These are phyloP conservation scores for Suillus fuscotomentosus DNA, from an alignment of 768 basidiomycete species.

Conservation along the genomic window DNA sequence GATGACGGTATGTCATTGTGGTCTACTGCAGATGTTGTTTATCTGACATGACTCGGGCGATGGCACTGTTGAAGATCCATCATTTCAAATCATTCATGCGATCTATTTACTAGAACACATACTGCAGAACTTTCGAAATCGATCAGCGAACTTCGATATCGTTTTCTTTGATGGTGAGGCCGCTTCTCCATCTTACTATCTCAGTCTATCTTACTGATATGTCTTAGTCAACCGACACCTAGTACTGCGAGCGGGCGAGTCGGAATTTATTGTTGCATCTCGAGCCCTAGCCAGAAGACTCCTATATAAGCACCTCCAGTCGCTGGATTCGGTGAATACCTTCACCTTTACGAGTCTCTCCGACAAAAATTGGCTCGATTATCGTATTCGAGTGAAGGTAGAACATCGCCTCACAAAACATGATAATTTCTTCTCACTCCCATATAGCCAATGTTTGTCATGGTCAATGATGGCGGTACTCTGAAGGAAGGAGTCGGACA, in stretches of 20 bases:
- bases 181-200: not conserved
- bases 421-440: not conserved
- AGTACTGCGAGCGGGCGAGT: constrained; percentile 37
- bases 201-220: not conserved
- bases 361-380: constrained; percentile 51
- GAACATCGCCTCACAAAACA: not conserved
- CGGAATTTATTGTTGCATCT: constrained; percentile 40
- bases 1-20: constrained; percentile 35
- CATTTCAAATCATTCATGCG: constrained; percentile 67
- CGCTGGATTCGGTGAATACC: constrained; percentile 39
- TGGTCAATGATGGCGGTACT: constrained; percentile 54
- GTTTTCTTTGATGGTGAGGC: constrained; percentile 58
- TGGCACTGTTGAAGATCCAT: constrained; percentile 36
- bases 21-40: not conserved
- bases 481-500: constrained; percentile 8
- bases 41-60: not conserved
- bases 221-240: constrained; percentile 43
- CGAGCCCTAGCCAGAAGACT: constrained; percentile 51
- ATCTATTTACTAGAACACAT: constrained; percentile 51
- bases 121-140: constrained; percentile 45
- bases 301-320: constrained; percentile 48
- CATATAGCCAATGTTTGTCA: constrained; percentile 63
- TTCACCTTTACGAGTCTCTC: constrained; percentile 43
- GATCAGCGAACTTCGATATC: constrained; percentile 58
- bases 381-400: constrained; percentile 42